Base-by-base conservation (phyloP, 768 basidiomycete genomes). In the Amanita inopinata region DNA sequence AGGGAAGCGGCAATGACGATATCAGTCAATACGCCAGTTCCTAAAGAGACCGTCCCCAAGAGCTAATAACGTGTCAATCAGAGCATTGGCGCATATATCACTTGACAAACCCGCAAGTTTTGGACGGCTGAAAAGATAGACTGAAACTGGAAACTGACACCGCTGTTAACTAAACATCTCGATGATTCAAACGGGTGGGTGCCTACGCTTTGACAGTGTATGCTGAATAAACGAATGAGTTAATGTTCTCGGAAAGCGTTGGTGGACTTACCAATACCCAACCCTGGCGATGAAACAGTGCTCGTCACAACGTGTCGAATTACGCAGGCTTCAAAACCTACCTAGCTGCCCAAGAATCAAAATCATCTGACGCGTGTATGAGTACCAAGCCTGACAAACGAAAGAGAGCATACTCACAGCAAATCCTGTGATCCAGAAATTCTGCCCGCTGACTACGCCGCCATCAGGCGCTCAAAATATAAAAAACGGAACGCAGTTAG, bases 1-100 rank as follows among this genome's bases (percentile, higher is more conserved):
- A 83, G 65, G 1, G 79, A 57, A 0, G 57, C 58, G 11, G 82
- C 73, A 9, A 73, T 80, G n/a, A 74, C 47, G 3, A 81, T 54
- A 53, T 84, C 82, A 5, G 76, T 79, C 3, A 64, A 41, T 20
- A 75, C 72, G 2, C 78, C 73, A 1, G 74, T 53, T 8, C 64
- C 70, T 4, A 84, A 62, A 0, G 79, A 70, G 5, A 69, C 45
- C 5, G 67, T 69, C 2, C 74, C 81, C 2, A 81, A 47, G 3
- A 61, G 49, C 76, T 80, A 33, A 43, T 4, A 9, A 24, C 22
- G 19, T 22, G 4, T 20, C 15, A 11, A 23, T 28, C 38, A 9
- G 15, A n/a, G n/a, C n/a, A n/a, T n/a, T n/a, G n/a, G n/a, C n/a
- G 12, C 2, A 25, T 8, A 30, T 2, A 32, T 19, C 31, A 4